Percentiles rank a stretch among this genome's conserved stretches.
phyloP scores from a whole-genome alignment of 2,329 filamentous ascomycete species.

The Neonectria coccinea region DNA sequence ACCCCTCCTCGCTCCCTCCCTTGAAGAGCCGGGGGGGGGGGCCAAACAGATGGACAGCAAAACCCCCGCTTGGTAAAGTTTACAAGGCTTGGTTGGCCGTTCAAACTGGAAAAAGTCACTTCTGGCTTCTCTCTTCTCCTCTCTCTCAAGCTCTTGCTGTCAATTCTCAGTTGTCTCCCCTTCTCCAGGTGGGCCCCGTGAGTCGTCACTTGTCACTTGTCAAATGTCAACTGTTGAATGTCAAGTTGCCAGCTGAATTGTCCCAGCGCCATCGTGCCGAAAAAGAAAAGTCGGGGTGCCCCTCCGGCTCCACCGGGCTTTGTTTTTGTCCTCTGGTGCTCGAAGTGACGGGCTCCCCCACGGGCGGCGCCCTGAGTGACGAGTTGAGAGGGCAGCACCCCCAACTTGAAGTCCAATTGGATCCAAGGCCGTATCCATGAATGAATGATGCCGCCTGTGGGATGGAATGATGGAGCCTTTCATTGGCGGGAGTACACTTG shows the following conservation, averaged over 20 bases:
- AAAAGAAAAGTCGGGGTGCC: constrained; percentile 15
- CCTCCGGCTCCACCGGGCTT: constrained; percentile 32
- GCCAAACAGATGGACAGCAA: neutral
- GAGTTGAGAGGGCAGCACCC: constrained; percentile 24
- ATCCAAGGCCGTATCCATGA: neutral
- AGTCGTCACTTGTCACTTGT: constrained; percentile 12
- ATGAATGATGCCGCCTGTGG: constrained; percentile 17
- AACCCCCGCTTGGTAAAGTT: constrained; percentile 16
- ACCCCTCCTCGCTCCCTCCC: neutral
- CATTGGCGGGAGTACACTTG: constrained; percentile 4
- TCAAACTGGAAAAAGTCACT: constrained; percentile 9
- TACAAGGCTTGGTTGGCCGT: constrained; percentile 16
- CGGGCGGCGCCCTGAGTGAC: constrained; percentile 44
- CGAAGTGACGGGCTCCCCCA: constrained; percentile 23
- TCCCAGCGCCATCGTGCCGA: constrained; percentile 24
- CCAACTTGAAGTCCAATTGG: constrained; percentile 8
- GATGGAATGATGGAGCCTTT: constrained; percentile 21
- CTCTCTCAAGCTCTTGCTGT: constrained; percentile 1
- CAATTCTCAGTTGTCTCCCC: constrained; percentile 1
- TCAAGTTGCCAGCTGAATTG: neutral
- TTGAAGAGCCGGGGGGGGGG: too few relatives aligned
- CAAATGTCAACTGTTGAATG: neutral
- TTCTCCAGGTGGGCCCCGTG: neutral
- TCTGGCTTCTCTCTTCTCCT: neutral
- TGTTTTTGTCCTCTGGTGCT: constrained; percentile 3